Base-by-base conservation (phyloP, 345 rosid species). In the Moricandia moricandioides region DNA sequence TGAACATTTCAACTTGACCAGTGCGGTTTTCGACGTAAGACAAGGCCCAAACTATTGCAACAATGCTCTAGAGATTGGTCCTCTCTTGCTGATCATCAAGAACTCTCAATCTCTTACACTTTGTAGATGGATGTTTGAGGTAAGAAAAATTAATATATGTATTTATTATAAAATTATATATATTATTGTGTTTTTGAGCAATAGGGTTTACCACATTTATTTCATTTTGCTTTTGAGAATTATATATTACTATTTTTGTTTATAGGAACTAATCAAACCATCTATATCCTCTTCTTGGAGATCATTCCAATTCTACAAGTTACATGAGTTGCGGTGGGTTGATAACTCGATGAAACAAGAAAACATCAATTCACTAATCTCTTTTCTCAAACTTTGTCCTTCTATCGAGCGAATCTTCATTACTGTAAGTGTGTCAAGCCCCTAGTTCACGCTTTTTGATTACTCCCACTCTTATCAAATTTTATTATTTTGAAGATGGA, bases 41-140 rank as follows among this genome's bases (percentile, higher is more conserved):
- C 55, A 67, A 81, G 94, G 91, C 7, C 86, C 88, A 29, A 58
- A 57, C 8, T 64, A 21, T 59, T 33, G 14, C 65, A 33, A 31
- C 4, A 26, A 18, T 64, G 35, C 68, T 66, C 79, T 74, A 62
- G 69, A 54, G 66, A 69, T 65, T 34, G 86, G 72, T 62, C 79
- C 80, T n/a, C 78, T 86, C 59, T 62, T 83, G 51, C 59, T 89
- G 14, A 83, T 87, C 6, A 76, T 87, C 57, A 89, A 89, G 82
- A 89, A 89, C 54, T 79, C 86, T 6, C 73, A 80, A 62, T 55
- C 79, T 59, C 85, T 87, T 5, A 85, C 91, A 37, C 69, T 89
- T 0, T 83, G 91, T 24, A 82, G 78, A 78, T 89, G 94, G 94
- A 82, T 71, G 71, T 89, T 82, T 24, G 70, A 86, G 91, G 94